phyloP scores from a whole-genome alignment of 192 early-diverging fungal genomes.

The Chytriomyces hyalinus region DNA sequence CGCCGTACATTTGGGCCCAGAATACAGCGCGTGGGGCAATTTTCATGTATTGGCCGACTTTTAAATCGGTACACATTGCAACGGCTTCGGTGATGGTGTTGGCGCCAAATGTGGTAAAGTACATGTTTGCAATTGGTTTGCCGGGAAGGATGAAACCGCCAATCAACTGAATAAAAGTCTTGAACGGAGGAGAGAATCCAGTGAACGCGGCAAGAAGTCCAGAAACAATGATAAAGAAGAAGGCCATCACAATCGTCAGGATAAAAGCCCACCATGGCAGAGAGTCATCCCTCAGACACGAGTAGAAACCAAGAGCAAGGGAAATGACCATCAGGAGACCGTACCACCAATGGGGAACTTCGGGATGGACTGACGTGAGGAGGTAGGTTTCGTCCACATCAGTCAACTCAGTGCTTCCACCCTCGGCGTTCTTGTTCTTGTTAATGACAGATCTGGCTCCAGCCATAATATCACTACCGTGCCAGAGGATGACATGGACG shows the following conservation, averaged over 20 bases:
- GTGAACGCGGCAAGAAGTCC: conserved; percentile 34
- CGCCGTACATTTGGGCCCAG: conserved; percentile 72
- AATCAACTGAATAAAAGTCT: conserved; percentile 8
- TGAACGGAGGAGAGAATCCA: neutral
- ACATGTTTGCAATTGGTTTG: conserved; percentile 69
- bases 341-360: conserved; percentile 85
- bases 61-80: conserved; percentile 63
- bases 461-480: conserved; percentile 19
- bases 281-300: neutral
- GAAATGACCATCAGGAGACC: conserved; percentile 16
- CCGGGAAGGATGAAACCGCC: conserved; percentile 49
- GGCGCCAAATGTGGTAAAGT: conserved; percentile 71
- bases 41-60: conserved; percentile 37
- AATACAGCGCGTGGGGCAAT: conserved; percentile 76
- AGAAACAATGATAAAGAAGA: conserved; percentile 59
- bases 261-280: conserved; percentile 41
- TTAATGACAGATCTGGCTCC: neutral
- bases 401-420: neutral
- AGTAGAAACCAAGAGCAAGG: conserved; percentile 22
- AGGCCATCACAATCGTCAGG: conserved; percentile 51
- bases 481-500: conserved; percentile 34
- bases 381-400: conserved; percentile 64
- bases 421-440: neutral
- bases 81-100: conserved; percentile 70
- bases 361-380: conserved; percentile 65